A percentile compares a stretch with the other conserved stretches of the same genome.
Conservation (phyloP, 768 basidiomycete genomes). For the Lactarius evosmus region DNA sequence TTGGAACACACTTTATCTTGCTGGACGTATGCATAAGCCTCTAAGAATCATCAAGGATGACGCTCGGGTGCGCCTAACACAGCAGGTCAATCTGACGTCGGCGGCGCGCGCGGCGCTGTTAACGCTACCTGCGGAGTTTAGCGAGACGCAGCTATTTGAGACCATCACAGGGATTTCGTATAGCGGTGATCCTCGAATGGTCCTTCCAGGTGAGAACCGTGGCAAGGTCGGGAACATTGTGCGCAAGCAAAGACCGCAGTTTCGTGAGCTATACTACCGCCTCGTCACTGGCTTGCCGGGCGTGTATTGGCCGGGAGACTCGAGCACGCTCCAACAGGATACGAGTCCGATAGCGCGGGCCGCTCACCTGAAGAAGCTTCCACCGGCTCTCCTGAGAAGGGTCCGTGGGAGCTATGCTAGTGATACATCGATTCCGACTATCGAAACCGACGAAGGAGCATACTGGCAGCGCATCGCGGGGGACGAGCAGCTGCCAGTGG, state of each 20-base stretch:
- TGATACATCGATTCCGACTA: constrained; percentile 35
- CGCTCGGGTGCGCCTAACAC: constrained; percentile 84
- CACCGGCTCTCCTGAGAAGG: constrained; percentile 56
- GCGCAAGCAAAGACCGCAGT: constrained; percentile 72
- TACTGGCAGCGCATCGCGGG: constrained; percentile 74
- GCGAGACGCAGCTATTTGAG: constrained; percentile 78
- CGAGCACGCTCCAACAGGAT: constrained; percentile 69
- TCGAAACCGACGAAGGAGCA: constrained; percentile 65
- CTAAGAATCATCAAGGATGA: constrained; percentile 91
- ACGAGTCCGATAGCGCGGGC: constrained; percentile 60
- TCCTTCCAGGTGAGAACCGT: constrained; percentile 91
- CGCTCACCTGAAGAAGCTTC: constrained; percentile 75
- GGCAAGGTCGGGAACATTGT: constrained; percentile 95
- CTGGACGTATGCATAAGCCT: constrained; percentile 97
- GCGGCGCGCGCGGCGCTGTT: constrained; percentile 89
- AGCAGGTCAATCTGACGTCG: constrained; percentile 90
- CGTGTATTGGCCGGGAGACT: constrained; percentile 62
- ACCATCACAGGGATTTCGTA: constrained; percentile 86
- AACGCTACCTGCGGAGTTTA: constrained; percentile 77
- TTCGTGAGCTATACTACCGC: constrained; percentile 82
- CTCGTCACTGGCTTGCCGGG: constrained; percentile 77
- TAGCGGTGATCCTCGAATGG: constrained; percentile 88
- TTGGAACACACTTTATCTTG: constrained; percentile 91
- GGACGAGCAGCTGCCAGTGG: constrained; percentile 51
- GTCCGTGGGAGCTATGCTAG: constrained; percentile 51